These are phyloP conservation scores for Phytophthora meadii DNA, from an alignment of 352 stramenopile genomes.

Conservation along the genomic window DNA sequence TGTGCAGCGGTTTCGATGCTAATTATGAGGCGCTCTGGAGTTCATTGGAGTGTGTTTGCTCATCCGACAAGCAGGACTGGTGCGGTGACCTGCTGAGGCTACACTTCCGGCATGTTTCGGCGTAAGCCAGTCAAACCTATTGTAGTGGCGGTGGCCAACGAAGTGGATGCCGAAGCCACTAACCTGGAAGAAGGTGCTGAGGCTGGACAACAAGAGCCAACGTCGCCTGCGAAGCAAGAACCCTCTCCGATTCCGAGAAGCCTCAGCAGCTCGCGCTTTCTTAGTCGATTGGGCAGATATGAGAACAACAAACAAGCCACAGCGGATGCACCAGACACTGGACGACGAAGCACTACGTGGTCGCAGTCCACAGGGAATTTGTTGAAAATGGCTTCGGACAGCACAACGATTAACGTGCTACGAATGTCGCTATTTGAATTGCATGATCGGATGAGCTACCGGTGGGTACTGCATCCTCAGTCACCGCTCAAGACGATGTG, in stretches of 20 bases:
- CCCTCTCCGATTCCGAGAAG: neutral
- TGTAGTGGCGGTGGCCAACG: slow-evolving; percentile 8
- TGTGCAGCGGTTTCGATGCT: slow-evolving; percentile 10
- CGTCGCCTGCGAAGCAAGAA: neutral
- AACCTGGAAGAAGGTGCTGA: slow-evolving; percentile 16
- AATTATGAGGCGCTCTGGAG: neutral
- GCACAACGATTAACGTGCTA: slow-evolving; percentile 63
- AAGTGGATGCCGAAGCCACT: slow-evolving; percentile 13
- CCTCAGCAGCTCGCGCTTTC: neutral
- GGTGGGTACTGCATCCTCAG: slow-evolving; percentile 61
- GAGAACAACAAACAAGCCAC: slow-evolving; percentile 18
- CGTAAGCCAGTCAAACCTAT: slow-evolving; percentile 17
- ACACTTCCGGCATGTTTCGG: slow-evolving; percentile 19
- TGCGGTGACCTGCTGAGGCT: neutral
- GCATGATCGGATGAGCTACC: slow-evolving; percentile 55
- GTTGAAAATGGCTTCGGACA: slow-evolving; percentile 19
- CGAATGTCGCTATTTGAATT: slow-evolving; percentile 66
- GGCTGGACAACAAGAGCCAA: neutral
- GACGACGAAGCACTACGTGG: slow-evolving; percentile 24
- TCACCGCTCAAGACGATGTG: slow-evolving; percentile 60
- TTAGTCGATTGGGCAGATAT: slow-evolving; percentile 6
- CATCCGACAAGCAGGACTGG: neutral
- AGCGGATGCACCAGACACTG: neutral
- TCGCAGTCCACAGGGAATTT: slow-evolving; percentile 21
- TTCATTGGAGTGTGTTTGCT: too few relatives aligned